Conservation (phyloP, 2,329 filamentous ascomycete species). For the Hymenoscyphus fraxineus region DNA sequence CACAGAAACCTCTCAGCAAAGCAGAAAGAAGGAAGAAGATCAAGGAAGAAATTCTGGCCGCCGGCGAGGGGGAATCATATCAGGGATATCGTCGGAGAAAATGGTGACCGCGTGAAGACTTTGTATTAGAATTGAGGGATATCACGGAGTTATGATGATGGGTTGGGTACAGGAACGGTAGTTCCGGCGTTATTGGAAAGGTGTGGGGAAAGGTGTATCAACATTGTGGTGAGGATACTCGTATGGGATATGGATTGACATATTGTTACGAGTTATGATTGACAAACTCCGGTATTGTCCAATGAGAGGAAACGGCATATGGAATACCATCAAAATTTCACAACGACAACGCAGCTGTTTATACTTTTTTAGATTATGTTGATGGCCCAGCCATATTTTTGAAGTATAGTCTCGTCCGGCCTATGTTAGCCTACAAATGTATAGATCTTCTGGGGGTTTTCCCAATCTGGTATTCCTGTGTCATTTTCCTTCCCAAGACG, state of each 20-base stretch:
- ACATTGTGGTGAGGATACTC: not conserved
- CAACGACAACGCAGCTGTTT: not conserved
- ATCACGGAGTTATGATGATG: not conserved
- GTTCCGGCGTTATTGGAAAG: not conserved
- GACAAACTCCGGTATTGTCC: not conserved
- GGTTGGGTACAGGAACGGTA: not conserved
- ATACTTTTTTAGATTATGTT: not conserved
- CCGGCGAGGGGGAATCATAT: conserved; percentile 39
- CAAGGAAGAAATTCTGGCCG: conserved; percentile 49
- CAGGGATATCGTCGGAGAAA: conserved; percentile 52
- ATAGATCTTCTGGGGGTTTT: not conserved
- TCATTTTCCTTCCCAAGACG: not conserved
- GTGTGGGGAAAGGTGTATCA: not conserved
- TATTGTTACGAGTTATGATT: not conserved
- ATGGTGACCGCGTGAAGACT: conserved; percentile 6
- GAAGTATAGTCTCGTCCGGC: not conserved
- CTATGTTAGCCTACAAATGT: not conserved
- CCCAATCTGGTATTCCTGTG: not conserved
- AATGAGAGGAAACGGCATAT: not conserved
- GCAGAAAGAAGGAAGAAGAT: conserved; percentile 50
- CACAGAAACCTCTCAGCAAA: conserved; percentile 26
- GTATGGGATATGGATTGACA: not conserved
- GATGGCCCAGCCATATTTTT: not conserved
- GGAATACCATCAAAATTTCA: not conserved
- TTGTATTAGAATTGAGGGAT: not conserved